phyloP scores from a whole-genome alignment of 148 eudicot genomes.

The Rheum nobile region DNA sequence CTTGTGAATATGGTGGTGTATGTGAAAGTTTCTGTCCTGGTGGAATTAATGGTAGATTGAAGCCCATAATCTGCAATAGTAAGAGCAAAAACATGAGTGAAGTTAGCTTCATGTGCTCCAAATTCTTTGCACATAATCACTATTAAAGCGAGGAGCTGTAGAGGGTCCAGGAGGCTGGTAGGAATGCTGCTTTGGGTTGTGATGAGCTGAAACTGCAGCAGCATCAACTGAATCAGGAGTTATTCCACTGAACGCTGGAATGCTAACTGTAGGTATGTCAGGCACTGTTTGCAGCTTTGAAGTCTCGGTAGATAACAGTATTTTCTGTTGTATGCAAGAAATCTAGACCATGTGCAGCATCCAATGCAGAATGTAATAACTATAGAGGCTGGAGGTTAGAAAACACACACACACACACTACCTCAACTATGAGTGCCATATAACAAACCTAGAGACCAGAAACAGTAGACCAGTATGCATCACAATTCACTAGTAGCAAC shows the following conservation, averaged over 20 bases:
- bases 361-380: conserved; percentile 24
- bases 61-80: too few relatives aligned
- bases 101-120: too few relatives aligned
- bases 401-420: not conserved
- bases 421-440: not conserved
- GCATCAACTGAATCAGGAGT: conserved; percentile 44
- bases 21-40: too few relatives aligned
- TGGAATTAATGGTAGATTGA: too few relatives aligned
- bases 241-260: conserved; percentile 51
- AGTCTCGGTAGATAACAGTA: conserved; percentile 73
- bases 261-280: conserved; percentile 54
- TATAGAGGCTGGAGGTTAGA: not conserved
- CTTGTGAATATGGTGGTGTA: too few relatives aligned
- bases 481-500: too few relatives aligned
- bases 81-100: too few relatives aligned
- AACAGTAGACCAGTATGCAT: not conserved
- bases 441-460: not conserved
- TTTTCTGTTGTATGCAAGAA: conserved; percentile 76
- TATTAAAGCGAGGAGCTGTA: not conserved
- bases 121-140: too few relatives aligned
- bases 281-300: conserved; percentile 84
- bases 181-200: conserved; percentile 48
- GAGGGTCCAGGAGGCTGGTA: conserved; percentile 27
- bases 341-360: conserved; percentile 75
- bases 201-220: conserved; percentile 67